phyloP scores from a whole-genome alignment of 805 yeast species.

The Saturnispora sekii region DNA sequence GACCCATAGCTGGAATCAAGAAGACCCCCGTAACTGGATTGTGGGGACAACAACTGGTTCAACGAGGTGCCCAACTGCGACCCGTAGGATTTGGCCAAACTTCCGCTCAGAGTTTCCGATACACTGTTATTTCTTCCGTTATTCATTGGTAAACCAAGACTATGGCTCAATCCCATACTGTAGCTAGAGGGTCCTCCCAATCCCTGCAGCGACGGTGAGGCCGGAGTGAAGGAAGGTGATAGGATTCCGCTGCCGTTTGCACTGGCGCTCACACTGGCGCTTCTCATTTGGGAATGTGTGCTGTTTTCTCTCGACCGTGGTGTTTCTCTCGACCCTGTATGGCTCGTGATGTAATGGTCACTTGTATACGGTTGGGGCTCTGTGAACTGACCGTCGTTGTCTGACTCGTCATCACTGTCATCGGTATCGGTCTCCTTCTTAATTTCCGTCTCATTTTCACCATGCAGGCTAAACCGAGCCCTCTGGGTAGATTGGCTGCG shows the following conservation, averaged over 20 bases:
- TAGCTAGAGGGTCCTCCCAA: conserved; percentile 2
- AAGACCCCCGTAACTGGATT: conserved; percentile 26
- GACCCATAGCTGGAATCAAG: conserved; percentile 30
- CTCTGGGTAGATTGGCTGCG: not conserved
- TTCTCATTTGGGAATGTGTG: not conserved
- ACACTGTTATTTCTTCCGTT: conserved; percentile 4
- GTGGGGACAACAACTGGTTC: conserved; percentile 27
- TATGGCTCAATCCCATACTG: conserved; percentile 3
- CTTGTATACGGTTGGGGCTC: conserved; percentile 3
- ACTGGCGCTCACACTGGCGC: not conserved
- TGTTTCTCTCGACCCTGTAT: not conserved
- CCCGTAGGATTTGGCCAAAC: conserved; percentile 20
- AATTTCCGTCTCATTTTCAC: not conserved
- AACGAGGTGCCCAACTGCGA: conserved; percentile 25
- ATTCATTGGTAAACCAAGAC: not conserved
- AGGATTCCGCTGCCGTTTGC: not conserved
- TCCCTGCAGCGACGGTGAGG: conserved; percentile 6
- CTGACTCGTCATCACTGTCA: not conserved
- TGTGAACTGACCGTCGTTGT: not conserved
- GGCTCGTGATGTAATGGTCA: conserved; percentile 1
- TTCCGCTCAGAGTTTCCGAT: conserved; percentile 3
- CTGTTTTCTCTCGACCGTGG: conserved; percentile 3
- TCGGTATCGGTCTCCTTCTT: not conserved
- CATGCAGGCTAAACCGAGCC: not conserved
- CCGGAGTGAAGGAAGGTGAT: conserved; percentile 6